Evolutionary conservation across 1,284 basidiomycete species (phyloP).

Genomic region (Papiliotrema fonsecae): DNA sequence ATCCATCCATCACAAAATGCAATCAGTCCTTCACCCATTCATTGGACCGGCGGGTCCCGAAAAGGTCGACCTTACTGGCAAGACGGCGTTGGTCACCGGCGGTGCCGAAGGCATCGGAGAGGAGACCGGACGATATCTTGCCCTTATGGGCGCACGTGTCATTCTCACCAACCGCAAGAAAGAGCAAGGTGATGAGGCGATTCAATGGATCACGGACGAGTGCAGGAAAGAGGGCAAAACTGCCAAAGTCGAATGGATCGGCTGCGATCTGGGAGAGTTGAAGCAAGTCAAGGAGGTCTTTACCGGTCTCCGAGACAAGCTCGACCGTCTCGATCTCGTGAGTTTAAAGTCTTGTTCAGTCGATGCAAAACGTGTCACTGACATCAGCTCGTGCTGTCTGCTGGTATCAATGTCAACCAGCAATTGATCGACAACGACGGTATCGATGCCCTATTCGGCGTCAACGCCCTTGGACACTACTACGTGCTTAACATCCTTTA

Average conservation of each 20-base stretch:
- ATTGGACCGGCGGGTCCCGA: conserved; percentile 35
- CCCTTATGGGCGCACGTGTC: conserved; percentile 43
- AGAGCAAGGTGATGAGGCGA: conserved; percentile 49
- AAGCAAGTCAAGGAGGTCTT: conserved; percentile 48
- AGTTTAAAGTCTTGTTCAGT: not conserved
- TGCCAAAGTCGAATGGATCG: conserved; percentile 47
- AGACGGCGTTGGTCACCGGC: conserved; percentile 51
- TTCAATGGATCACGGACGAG: conserved; percentile 44
- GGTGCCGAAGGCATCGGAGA: conserved; percentile 50
- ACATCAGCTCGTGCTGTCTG: conserved; percentile 47
- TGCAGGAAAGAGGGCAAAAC: conserved; percentile 24
- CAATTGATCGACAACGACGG: conserved; percentile 48
- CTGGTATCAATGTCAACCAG: conserved; percentile 50
- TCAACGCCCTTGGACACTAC: conserved; percentile 51
- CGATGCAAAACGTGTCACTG: not conserved
- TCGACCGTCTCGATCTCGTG: conserved; percentile 50
- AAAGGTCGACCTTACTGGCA: conserved; percentile 35
- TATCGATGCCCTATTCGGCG: conserved; percentile 43
- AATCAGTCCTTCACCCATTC: conserved; percentile 30
- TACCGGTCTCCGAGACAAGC: conserved; percentile 39
- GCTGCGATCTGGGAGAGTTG: conserved; percentile 50
- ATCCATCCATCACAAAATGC: conserved; percentile 16
- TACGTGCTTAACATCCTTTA: conserved; percentile 51
- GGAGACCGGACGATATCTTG: conserved; percentile 42
- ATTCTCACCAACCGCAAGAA: conserved; percentile 49